These are phyloP conservation scores for Candida sonorensis DNA, from an alignment of 805 yeast species.

Conservation along the genomic window DNA sequence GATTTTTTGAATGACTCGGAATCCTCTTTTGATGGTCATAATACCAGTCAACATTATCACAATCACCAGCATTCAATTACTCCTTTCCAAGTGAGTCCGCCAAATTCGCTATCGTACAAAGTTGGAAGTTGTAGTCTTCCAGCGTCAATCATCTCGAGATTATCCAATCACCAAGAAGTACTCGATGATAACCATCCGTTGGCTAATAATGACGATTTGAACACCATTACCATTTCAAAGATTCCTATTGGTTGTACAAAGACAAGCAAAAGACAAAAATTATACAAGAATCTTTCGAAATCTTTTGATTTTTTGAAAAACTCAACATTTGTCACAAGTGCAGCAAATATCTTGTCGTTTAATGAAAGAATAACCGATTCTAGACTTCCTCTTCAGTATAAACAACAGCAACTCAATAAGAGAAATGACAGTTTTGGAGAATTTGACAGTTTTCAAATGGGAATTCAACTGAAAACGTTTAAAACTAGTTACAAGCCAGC, in stretches of 20 bases:
- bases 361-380: conserved; percentile 14
- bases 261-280: conserved; percentile 1
- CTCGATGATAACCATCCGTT: conserved; percentile 2
- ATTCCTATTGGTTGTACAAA: neutral
- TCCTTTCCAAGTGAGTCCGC: too few relatives aligned
- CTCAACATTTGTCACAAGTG: conserved; percentile 4
- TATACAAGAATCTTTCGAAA: conserved; percentile 7
- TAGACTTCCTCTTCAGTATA: conserved; percentile 6
- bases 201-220: neutral
- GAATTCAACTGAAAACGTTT: conserved; percentile 12
- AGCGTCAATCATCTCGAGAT: too few relatives aligned
- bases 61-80: too few relatives aligned
- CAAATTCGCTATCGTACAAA: too few relatives aligned
- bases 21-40: conserved; percentile 4
- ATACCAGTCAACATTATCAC: neutral
- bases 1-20: conserved; percentile 5
- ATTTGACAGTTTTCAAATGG: neutral
- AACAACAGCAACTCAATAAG: conserved; percentile 1
- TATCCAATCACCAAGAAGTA: neutral
- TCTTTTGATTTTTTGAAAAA: conserved; percentile 8
- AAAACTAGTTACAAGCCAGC: conserved; percentile 8
- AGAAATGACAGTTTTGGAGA: neutral
- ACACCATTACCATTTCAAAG: too few relatives aligned
- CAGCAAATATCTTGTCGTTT: conserved; percentile 8
- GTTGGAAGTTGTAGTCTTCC: too few relatives aligned